phyloP scores from a whole-genome alignment of 306 rosid species.

The Prunus salicina region DNA sequence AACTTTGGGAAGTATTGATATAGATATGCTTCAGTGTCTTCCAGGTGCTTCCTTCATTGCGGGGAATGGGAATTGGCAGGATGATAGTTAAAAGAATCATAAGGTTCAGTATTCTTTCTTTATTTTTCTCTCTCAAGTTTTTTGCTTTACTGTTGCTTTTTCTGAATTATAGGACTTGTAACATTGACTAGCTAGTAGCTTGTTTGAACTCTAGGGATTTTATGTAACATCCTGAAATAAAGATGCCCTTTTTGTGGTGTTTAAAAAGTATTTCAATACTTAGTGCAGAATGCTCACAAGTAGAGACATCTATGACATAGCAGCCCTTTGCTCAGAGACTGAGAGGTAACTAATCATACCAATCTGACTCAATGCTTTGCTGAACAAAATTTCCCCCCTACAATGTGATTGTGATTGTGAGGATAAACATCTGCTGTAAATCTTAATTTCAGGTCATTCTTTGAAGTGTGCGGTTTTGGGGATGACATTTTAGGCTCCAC shows the following conservation, averaged over 20 bases:
- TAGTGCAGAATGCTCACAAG: constrained; percentile 60
- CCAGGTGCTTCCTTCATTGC: constrained; percentile 74
- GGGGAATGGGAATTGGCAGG: constrained; percentile 76
- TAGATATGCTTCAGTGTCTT: constrained; percentile 38
- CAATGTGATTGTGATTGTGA: neutral
- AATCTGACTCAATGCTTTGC: constrained; percentile 4
- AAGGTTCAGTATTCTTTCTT: constrained; percentile 37
- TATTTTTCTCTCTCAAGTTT: neutral
- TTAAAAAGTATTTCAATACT: neutral
- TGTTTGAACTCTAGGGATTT: too few species aligned
- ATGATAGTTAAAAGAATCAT: constrained; percentile 60
- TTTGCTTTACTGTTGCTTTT: neutral
- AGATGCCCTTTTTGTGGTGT: neutral
- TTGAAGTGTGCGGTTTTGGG: constrained; percentile 81
- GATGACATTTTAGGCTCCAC: constrained; percentile 68
- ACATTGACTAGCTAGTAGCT: too few species aligned
- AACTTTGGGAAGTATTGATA: neutral
- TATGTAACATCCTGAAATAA: too few species aligned
- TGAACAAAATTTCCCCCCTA: neutral
- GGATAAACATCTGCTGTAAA: neutral
- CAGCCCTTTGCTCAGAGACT: constrained; percentile 64
- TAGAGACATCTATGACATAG: constrained; percentile 48
- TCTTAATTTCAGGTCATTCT: constrained; percentile 56
- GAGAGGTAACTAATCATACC: constrained; percentile 52
- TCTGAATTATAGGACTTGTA: too few species aligned